Percentiles rank a stretch among this genome's conserved stretches.
Evolutionary conservation across 495 filamentous ascomycete species (phyloP).

Genomic region (Penicillium malachiteum): DNA sequence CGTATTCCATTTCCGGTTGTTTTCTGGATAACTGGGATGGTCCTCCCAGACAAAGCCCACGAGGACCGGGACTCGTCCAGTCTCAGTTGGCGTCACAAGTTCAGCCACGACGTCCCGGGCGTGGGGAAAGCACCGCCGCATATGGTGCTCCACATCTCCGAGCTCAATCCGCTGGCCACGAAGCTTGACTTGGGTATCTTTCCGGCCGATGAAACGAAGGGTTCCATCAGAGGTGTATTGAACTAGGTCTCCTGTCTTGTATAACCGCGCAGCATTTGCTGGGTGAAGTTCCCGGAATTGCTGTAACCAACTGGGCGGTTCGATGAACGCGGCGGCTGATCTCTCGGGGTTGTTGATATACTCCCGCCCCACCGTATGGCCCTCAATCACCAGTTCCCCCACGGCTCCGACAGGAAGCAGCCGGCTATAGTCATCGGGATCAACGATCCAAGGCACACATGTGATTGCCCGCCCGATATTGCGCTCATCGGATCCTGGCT

Average conservation of each 20-base stretch:
- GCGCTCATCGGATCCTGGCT: no score
- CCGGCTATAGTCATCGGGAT: not conserved
- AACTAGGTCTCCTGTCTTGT: not conserved
- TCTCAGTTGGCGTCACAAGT: not conserved
- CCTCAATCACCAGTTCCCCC: not conserved
- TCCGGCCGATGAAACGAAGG: not conserved
- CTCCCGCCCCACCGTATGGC: not conserved
- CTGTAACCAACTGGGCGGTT: not conserved
- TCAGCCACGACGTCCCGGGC: not conserved
- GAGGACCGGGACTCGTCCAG: not conserved
- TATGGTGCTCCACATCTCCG: not conserved
- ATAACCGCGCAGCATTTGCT: no score
- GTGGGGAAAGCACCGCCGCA: not conserved
- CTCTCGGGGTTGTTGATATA: not conserved
- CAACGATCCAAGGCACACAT: not conserved
- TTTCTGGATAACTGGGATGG: no score
- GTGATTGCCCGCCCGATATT: not conserved
- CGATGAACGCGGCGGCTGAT: not conserved
- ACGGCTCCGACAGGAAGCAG: not conserved
- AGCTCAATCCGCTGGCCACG: not conserved
- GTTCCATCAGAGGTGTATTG: constrained; percentile 35
- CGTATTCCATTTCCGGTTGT: no score
- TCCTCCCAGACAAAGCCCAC: no score
- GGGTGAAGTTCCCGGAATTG: no score
- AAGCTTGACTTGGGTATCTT: not conserved